Evolutionary conservation across 768 basidiomycete species (phyloP), one percentile per base, ranked within the genome.

Genomic region (Boletus barrowsii): DNA sequence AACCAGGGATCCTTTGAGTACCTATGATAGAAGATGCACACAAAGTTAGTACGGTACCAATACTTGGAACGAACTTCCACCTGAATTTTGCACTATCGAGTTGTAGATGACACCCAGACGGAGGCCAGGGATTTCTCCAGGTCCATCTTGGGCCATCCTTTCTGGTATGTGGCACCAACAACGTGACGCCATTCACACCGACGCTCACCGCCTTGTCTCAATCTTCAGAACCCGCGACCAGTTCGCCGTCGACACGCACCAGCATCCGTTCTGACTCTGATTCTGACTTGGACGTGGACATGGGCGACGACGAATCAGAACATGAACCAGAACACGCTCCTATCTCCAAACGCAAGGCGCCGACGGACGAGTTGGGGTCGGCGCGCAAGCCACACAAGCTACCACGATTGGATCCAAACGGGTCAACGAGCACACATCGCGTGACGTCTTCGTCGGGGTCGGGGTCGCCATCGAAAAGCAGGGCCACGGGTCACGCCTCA

Each of bases 311-410:
- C 35, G 63, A 67, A 41, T 48, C 53, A 1, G 62, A 63, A 47
- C 51, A 41, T 10, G 55, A 43, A 17, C 42, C 42, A 3, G 44
- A 35, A 10, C 42, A 36, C 2, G 18, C 54, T 51, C 62, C 60
- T 58, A 58, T 60, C 32, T 47, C 58, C 2, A 70, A 71, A 56
- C 66, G 68, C 44, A 70, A 71, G 24, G 69, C 60, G 11, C 33
- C 42, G 9, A 29, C 54, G 3, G 57, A 56, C 42, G 63, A 58
- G 29, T 42, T 51, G n/a, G 37, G 14, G 29, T 22, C 55, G 11
- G 33, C n/a, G 17, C 54, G 55, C 15, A 60, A 33, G 20, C 57
- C 58, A 1, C 50, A 20, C 43, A 71, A 71, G 49, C 15, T 50
- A 14, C 61, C 65, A 0, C 60, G 69, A 10, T 44, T 69, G 35